Base-by-base conservation (phyloP, 495 filamentous ascomycete species). In the Tuber borchii region DNA sequence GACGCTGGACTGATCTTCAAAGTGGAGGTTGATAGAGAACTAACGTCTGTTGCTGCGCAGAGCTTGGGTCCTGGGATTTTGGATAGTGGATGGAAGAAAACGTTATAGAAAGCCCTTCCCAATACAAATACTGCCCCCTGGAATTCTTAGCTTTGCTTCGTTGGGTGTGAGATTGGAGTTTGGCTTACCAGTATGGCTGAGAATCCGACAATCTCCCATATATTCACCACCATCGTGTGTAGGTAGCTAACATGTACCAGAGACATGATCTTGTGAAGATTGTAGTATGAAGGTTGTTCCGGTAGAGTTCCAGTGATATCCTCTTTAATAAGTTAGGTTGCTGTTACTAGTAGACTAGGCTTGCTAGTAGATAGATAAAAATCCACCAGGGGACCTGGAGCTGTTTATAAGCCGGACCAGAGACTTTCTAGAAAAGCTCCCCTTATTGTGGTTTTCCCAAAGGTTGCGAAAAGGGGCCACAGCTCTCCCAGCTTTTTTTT, bases 31-130 rank as follows among this genome's bases (percentile, higher is more conserved):
- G 56, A 16, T 31, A 9, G n/a, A 9, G 26, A 16, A 74, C 72
- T 76, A n/a, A 77, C 77, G 22, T 40, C 71, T 40, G 71, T 73
- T 16, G 84, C 75, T 56, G 84, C 83, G 19, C 85, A 84, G 1
- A 84, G 76, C 34, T 81, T 83, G 10, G 79, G 79, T 5, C 79
- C 79, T 5, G 79, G 79, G 37, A 75, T 75, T n/a, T 80, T 73
- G 19, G 78, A 74, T 8, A 81, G 75, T n/a, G 79, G 79, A 22
- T 81, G 79, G 71, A 81, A 77, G 71, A 77, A 80, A 45, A 81
- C 34, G 71, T 78, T 81, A 43, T 72, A 72, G 65, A 81, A 80
- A 37, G 69, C 40, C 16, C 44, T 61, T 9, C n/a, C 56, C 56
- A 61, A 61, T 61, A 61, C n/a, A 17, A 61, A 26, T 10, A 17